phyloP scores from a whole-genome alignment of 1,284 basidiomycete genomes.

The Anthracocystis setariae region DNA sequence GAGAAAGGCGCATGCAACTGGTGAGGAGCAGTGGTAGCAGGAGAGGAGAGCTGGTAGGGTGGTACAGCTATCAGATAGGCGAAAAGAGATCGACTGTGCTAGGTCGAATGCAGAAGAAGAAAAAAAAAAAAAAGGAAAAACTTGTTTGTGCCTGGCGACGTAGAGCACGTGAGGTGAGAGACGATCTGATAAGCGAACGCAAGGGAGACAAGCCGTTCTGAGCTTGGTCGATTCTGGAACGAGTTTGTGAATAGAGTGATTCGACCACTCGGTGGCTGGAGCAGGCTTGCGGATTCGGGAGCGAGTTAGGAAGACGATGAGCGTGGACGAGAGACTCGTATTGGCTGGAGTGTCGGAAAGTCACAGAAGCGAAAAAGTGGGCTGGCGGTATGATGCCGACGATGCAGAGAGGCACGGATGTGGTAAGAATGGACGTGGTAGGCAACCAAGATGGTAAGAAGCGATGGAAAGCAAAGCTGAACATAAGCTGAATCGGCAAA shows the following conservation, averaged over 20 bases:
- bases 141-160: background rate
- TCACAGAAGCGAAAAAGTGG: slow-evolving; percentile 4
- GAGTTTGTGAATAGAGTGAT: background rate
- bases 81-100: background rate
- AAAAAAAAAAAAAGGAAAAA: no score
- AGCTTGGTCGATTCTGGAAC: background rate
- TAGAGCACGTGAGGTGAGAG: background rate
- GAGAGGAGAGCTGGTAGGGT: background rate
- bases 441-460: no score
- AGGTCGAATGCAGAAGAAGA: background rate
- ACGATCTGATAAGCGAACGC: slow-evolving; percentile 1
- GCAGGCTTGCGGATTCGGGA: background rate
- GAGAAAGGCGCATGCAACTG: no score
- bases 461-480: no score
- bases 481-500: no score
- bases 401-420: slow-evolving; percentile 3
- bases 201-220: background rate
- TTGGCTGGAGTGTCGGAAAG: slow-evolving; percentile 12
- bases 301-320: background rate
- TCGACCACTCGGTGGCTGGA: no score
- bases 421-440: background rate
- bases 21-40: background rate
- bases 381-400: background rate
- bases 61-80: slow-evolving; percentile 15
- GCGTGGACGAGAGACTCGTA: slow-evolving; percentile 1